Evolutionary conservation across 2,329 filamentous ascomycete species (phyloP).

Genomic region (Neurospora sp.): DNA sequence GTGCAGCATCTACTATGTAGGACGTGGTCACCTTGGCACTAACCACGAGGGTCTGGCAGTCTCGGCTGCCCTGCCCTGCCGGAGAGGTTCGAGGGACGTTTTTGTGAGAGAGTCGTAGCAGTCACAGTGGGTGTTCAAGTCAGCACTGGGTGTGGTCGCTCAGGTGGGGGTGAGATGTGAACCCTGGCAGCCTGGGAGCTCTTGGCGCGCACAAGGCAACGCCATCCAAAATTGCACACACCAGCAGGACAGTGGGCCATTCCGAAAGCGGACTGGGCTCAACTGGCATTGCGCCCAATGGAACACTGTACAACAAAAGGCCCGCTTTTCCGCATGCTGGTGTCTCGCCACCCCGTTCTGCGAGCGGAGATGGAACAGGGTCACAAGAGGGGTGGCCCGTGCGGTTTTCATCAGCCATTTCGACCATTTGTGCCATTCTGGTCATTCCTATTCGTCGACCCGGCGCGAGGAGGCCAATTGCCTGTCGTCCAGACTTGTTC

Average conservation of each 20-base stretch:
- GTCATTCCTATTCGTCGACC: not conserved
- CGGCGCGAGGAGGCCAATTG: not conserved
- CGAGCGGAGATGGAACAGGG: conserved; percentile 7
- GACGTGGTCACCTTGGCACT: not conserved
- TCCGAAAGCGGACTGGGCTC: conserved; percentile 6
- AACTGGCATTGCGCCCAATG: conserved; percentile 9
- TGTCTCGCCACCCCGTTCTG: conserved; percentile 17
- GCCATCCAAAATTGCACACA: conserved; percentile 21
- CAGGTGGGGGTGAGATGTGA: not conserved
- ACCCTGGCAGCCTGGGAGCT: not conserved
- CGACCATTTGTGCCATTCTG: not conserved
- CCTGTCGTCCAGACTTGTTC: not conserved
- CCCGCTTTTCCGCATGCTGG: conserved; percentile 12
- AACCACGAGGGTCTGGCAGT: not conserved
- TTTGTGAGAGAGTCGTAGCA: not conserved
- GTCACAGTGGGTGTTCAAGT: conserved; percentile 2
- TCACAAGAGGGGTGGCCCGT: conserved; percentile 13
- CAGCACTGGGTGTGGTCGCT: conserved; percentile 16
- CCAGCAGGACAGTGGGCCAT: conserved; percentile 11
- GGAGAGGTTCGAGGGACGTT: not conserved
- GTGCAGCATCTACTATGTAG: not conserved
- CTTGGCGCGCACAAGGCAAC: conserved; percentile 7
- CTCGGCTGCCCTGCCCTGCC: not conserved
- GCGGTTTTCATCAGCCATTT: conserved; percentile 1
- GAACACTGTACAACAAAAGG: not conserved